Conservation (phyloP, 176 grass and related monocot species). For the Carex kokanica region DNA sequence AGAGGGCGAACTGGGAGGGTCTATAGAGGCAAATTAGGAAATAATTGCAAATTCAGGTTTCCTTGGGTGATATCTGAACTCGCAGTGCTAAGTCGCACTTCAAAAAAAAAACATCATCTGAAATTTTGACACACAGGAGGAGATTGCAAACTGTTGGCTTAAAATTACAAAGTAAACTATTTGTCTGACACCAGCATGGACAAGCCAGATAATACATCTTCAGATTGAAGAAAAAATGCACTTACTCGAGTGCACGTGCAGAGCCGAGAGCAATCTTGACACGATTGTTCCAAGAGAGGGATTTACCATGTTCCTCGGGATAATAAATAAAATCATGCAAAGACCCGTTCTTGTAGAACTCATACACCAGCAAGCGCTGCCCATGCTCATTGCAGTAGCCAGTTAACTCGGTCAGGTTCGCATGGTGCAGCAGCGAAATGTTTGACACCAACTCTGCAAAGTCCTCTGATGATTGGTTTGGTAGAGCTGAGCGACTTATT, state of each 20-base stretch:
- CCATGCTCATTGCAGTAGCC: slow-evolving; percentile 87
- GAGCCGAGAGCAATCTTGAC: slow-evolving; percentile 86
- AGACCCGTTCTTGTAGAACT: slow-evolving; percentile 67
- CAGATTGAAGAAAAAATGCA: not conserved
- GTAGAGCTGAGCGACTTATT: slow-evolving; percentile 54
- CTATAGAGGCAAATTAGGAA: not conserved
- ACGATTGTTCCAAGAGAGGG: slow-evolving; percentile 70
- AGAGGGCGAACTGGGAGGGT: too few relatives aligned
- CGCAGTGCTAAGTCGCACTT: not conserved
- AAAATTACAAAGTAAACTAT: not conserved
- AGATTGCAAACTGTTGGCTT: not conserved
- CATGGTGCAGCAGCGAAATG: slow-evolving; percentile 66
- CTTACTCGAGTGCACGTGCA: slow-evolving; percentile 90
- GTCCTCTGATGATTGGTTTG: slow-evolving; percentile 45
- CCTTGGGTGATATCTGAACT: not conserved
- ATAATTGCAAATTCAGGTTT: not conserved
- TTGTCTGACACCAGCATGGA: not conserved
- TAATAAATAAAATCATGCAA: slow-evolving; percentile 71
- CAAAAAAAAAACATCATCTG: not conserved
- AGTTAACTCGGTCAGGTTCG: slow-evolving; percentile 65
- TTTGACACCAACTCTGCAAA: slow-evolving; percentile 58
- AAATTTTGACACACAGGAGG: not conserved
- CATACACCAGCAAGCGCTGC: slow-evolving; percentile 69
- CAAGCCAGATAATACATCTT: not conserved
- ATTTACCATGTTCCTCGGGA: slow-evolving; percentile 42